These are phyloP conservation scores for Brassica hybrid DNA, from an alignment of 441 rosid genomes.

Conservation along the genomic window DNA sequence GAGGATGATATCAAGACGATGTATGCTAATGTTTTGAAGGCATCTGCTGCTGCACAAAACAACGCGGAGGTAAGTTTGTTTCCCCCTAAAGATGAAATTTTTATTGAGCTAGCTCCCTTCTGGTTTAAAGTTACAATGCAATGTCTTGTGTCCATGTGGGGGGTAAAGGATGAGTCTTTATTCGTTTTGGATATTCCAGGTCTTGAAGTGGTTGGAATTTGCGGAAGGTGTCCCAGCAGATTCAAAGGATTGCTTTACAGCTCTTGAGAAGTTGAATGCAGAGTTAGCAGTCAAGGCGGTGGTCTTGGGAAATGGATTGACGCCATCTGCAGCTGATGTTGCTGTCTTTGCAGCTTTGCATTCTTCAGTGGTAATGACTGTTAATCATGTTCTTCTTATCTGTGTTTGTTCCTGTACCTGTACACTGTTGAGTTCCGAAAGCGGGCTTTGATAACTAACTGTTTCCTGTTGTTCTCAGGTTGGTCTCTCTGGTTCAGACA, in stretches of 20 bases:
- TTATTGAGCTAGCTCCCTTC: neutral
- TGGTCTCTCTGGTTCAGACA: slow-evolving; percentile 57
- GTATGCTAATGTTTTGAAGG: slow-evolving; percentile 54
- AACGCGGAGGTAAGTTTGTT: slow-evolving; percentile 41
- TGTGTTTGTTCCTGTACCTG: neutral
- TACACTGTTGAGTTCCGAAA: no score
- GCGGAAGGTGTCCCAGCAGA: slow-evolving; percentile 64
- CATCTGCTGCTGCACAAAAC: slow-evolving; percentile 41
- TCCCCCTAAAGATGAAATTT: neutral
- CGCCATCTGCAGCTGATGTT: slow-evolving; percentile 78
- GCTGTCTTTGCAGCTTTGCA: slow-evolving; percentile 69
- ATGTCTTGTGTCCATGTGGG: neutral
- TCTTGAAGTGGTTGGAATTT: slow-evolving; percentile 77
- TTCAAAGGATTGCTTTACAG: slow-evolving; percentile 51
- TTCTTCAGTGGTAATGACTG: slow-evolving; percentile 61
- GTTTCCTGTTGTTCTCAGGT: slow-evolving; percentile 48
- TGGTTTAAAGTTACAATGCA: neutral
- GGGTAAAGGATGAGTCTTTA: neutral
- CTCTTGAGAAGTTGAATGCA: slow-evolving; percentile 59
- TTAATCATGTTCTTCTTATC: neutral
- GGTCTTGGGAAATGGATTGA: slow-evolving; percentile 71
- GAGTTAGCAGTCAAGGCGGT: slow-evolving; percentile 73
- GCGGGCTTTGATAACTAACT: neutral
- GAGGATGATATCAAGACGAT: slow-evolving; percentile 60
- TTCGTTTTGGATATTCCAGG: slow-evolving; percentile 47